A percentile compares a stretch with the other conserved stretches of the same genome.
Conservation (phyloP, 2,329 filamentous ascomycete species). For the Byssoonygena ceratinophila region DNA sequence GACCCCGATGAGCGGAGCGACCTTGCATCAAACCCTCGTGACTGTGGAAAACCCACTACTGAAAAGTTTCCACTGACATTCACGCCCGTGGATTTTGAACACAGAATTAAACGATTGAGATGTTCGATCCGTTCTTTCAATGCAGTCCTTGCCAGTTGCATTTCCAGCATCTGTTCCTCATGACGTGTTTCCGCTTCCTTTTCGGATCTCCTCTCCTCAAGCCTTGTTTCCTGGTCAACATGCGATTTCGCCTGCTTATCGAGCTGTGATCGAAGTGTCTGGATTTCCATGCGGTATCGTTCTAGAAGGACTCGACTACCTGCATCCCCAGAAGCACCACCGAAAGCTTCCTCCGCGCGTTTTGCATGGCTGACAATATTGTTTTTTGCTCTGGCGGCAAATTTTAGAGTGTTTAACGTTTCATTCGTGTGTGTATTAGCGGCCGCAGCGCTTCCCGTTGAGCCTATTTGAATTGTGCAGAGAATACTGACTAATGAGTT, state of each 20-base stretch:
- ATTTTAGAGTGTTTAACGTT: conserved; percentile 92
- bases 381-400: conserved; percentile 92
- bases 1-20: conserved; percentile 61
- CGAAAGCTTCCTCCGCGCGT: conserved; percentile 79
- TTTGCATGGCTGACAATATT: conserved; percentile 96
- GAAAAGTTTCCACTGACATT: conserved; percentile 62
- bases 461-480: conserved; percentile 87
- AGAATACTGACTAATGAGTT: conserved; percentile 94
- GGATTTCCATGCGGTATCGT: conserved; percentile 86
- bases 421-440: conserved; percentile 70
- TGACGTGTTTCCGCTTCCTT: conserved; percentile 76
- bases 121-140: conserved; percentile 97
- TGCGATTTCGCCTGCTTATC: conserved; percentile 66
- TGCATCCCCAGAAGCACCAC: conserved; percentile 64
- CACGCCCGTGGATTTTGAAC: conserved; percentile 89
- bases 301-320: conserved; percentile 80
- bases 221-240: conserved; percentile 44
- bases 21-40: conserved; percentile 33
- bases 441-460: conserved; percentile 58
- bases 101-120: conserved; percentile 85
- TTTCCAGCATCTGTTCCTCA: conserved; percentile 95
- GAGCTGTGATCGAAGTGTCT: conserved; percentile 67
- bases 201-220: conserved; percentile 52
- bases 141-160: conserved; percentile 91
- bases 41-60: conserved; percentile 36